Evolutionary conservation across 495 filamentous ascomycete species (phyloP).

Genomic region (Aspergillus wentii): DNA sequence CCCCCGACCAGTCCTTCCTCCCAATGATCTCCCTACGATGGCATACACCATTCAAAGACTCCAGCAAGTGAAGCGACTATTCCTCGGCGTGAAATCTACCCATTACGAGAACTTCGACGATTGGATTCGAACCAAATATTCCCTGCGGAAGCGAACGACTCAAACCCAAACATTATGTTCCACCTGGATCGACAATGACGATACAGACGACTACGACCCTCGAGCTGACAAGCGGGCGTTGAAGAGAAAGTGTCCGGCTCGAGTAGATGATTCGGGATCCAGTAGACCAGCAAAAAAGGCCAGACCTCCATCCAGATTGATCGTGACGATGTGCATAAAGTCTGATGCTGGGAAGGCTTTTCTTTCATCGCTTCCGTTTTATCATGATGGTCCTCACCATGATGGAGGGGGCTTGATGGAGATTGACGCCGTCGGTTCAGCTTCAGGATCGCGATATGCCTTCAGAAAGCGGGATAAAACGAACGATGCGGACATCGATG

Average conservation of each 20-base stretch:
- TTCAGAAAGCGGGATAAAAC: too few relatives aligned
- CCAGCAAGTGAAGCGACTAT: too few relatives aligned
- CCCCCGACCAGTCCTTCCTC: too few relatives aligned
- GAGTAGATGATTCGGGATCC: neutral
- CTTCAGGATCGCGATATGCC: too few relatives aligned
- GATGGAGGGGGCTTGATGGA: neutral
- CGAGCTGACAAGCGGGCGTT: too few relatives aligned
- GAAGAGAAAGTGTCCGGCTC: neutral
- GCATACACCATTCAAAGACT: too few relatives aligned
- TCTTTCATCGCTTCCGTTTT: conserved; percentile 2
- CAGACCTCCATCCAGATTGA: neutral
- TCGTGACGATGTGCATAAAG: neutral
- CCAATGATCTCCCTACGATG: too few relatives aligned
- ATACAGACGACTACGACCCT: conserved; percentile 8
- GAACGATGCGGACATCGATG: too few relatives aligned
- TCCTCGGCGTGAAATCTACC: too few relatives aligned
- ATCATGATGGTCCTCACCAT: conserved; percentile 5
- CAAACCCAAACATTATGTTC: neutral
- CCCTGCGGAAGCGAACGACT: conserved; percentile 6
- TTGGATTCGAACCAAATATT: conserved; percentile 1
- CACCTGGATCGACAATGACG: conserved; percentile 9
- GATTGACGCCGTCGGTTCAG: too few relatives aligned
- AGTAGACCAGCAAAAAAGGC: neutral
- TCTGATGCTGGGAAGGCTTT: neutral
- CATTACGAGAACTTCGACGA: too few relatives aligned